phyloP scores from a whole-genome alignment of 1,284 basidiomycete species.

The Ustilago nuda region DNA sequence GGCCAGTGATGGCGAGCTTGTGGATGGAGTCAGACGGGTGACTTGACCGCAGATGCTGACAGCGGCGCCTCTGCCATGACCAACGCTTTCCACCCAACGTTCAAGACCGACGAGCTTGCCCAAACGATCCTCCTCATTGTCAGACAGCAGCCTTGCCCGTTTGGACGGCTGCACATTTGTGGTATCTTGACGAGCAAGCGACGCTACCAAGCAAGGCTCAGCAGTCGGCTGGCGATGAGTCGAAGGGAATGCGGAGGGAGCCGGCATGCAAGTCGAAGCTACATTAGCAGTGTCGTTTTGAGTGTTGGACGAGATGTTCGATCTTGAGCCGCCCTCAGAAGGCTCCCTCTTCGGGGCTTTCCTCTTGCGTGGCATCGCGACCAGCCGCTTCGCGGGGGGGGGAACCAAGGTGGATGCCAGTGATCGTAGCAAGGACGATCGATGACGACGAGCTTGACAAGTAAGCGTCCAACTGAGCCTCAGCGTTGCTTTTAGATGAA shows the following conservation, averaged over 20 bases:
- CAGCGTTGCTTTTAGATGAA: not conserved
- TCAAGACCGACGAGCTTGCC: constrained; percentile 35
- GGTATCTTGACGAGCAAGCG: not conserved
- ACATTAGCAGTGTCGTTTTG: not conserved
- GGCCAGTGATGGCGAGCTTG: not conserved
- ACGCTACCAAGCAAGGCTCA: not conserved
- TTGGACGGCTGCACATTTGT: constrained; percentile 4
- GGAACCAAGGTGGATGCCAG: no score
- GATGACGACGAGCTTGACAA: not conserved
- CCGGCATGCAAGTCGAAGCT: not conserved
- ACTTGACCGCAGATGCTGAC: constrained; percentile 37
- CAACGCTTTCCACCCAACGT: constrained; percentile 34
- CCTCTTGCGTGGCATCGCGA: constrained; percentile 41
- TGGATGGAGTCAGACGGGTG: not conserved
- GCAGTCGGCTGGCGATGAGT: not conserved
- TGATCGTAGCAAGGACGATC: not conserved
- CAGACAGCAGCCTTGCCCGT: constrained; percentile 18
- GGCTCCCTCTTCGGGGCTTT: constrained; percentile 44
- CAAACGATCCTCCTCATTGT: constrained; percentile 39
- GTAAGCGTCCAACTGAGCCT: not conserved
- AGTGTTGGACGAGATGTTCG: constrained; percentile 3
- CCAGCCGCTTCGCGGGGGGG: not conserved
- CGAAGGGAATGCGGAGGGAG: not conserved
- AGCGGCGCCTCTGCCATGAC: constrained; percentile 47
- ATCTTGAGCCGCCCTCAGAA: constrained; percentile 16